Evolutionary conservation across 345 rosid species (phyloP), one percentile per base, ranked within the genome.

Genomic region (Citrus mangshanensis): DNA sequence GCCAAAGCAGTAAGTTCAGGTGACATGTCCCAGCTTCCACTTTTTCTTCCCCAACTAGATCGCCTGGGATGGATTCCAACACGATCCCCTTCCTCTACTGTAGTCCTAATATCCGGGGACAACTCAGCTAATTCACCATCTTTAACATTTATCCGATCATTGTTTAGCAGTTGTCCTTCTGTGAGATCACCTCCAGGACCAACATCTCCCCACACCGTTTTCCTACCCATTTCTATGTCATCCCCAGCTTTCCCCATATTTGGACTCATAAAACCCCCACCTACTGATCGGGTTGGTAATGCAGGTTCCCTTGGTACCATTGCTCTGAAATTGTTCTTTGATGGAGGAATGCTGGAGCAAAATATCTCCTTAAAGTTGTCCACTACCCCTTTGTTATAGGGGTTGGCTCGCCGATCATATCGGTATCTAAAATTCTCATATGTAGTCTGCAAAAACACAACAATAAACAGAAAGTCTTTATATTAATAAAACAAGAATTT

Each of bases 161-260:
- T 91, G 81, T 86, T 84, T 67, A 85, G 79, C 55, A 89, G 80
- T 77, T 89, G 93, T n/a, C 87, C 91, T 30, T 91, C 95, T 24
- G 90, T 87, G 63, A 84, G 91, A 75, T 89, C 96, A 69, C 84
- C 78, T 77, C 89, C 81, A 49, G 92, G 79, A 65, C 88, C 89
- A 85, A 91, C 86, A 84, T 95, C 95, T 27, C 93, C 93, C 99
- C 98, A 91, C 22, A 93, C 98, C 9, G 96, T 92, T 67, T 93
- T 95, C 83, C 99, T 90, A 55, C 99, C 98, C 98, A 92, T 92
- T 79, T 95, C 99, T 73, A 95, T 93, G 84, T 95, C 97, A 87
- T 91, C 97, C 14, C 82, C 90, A 4, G 91, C 91, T 82, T 90
- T 93, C 61, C 97, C 99, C 95, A 93, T 92, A 86, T 89, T 95